Evolutionary conservation across 345 rosid species (phyloP).

Genomic region (Xanthoceras sorbifolium): DNA sequence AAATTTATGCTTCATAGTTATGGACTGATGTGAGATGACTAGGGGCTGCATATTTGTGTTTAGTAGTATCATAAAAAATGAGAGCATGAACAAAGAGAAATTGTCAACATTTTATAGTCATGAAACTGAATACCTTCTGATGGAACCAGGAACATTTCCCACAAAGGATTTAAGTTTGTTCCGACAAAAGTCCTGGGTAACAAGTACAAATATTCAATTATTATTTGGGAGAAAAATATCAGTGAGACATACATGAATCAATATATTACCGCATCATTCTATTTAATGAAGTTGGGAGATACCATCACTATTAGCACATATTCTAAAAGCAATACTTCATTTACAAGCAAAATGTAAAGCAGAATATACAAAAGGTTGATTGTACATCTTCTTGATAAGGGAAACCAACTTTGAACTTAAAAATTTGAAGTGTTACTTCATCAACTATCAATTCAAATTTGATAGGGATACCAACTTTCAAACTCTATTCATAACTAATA

Average conservation of each 20-base stretch:
- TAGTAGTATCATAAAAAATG: not conserved
- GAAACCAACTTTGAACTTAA: not conserved
- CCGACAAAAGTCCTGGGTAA: slow-evolving; percentile 79
- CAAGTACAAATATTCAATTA: slow-evolving; percentile 25
- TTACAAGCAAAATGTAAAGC: not conserved
- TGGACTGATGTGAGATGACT: slow-evolving; percentile 2
- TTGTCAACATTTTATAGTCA: not conserved
- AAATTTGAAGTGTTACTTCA: not conserved
- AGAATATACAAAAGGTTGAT: not conserved
- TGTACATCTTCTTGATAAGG: not conserved
- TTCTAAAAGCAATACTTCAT: slow-evolving; percentile 2
- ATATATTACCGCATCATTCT: not conserved
- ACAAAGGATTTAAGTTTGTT: slow-evolving; percentile 76
- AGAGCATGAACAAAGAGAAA: not conserved
- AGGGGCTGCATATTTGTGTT: not conserved
- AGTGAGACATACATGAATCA: slow-evolving; percentile 16
- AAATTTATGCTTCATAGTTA: not conserved
- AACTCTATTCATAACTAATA: too few species aligned
- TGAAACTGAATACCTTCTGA: slow-evolving; percentile 62
- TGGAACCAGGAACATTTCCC: slow-evolving; percentile 76
- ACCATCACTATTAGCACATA: not conserved
- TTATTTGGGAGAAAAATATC: slow-evolving; percentile 8
- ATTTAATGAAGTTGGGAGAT: not conserved
- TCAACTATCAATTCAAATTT: not conserved
- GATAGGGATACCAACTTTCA: too few species aligned